A percentile compares a stretch with the other conserved stretches of the same genome.
Conservation (phyloP, 176 grass and related monocot species). For the Eragrostis nindensis region DNA sequence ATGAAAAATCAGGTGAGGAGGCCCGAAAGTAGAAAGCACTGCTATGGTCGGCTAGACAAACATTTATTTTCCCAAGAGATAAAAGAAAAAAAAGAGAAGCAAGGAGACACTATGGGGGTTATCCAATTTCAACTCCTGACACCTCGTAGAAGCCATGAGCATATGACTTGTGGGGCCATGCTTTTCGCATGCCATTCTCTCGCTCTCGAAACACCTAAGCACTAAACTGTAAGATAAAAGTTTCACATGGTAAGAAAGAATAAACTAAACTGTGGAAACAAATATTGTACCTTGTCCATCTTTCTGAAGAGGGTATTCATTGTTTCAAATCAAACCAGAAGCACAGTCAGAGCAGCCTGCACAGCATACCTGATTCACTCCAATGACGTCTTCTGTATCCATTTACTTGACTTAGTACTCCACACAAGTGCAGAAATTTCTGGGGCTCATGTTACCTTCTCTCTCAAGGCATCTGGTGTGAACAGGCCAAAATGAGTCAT, state of each 20-base stretch:
- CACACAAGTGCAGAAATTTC: constrained; percentile 4
- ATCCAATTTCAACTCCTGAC: neutral
- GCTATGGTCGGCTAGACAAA: neutral
- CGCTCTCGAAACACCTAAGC: neutral
- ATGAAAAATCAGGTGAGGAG: too few relatives aligned
- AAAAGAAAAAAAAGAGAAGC: neutral
- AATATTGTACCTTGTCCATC: neutral
- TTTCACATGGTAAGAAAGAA: neutral
- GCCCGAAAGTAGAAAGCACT: neutral
- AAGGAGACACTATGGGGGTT: neutral
- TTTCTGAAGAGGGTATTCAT: neutral
- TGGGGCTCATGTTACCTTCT: constrained; percentile 48
- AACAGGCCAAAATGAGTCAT: constrained; percentile 18
- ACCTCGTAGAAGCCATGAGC: neutral
- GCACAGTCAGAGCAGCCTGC: neutral
- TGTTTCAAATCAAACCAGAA: neutral
- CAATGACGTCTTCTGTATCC: neutral
- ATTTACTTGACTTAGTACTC: neutral
- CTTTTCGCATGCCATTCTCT: neutral
- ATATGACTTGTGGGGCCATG: neutral
- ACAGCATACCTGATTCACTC: neutral
- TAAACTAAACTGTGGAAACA: neutral
- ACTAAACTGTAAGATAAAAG: neutral
- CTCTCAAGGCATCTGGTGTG: constrained; percentile 50
- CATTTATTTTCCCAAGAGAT: neutral